Evolutionary conservation across 306 rosid genomes (phyloP), one percentile per base, ranked within the genome.

Genomic region (Morella rubra): DNA sequence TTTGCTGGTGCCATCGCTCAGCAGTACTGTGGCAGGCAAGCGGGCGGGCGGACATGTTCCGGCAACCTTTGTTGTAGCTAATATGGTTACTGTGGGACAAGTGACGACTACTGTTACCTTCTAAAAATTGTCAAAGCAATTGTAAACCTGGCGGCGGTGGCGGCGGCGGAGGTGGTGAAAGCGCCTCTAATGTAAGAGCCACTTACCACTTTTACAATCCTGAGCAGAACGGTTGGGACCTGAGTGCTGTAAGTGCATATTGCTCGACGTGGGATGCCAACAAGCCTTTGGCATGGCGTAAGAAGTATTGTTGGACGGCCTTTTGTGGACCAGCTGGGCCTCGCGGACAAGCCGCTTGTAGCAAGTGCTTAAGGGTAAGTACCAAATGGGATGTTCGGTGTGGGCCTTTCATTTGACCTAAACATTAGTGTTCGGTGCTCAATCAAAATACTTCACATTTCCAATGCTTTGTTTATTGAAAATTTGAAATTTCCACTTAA

Each of bases 261-360:
- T 93, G 98, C 68, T 45, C 98, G 5, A 89, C 98, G 2, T 93
- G 95, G 95, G 95, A 93, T 50, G 96, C 91, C n/a, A 12, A 86
- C 73, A 52, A 86, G 81, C 77, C 98, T 0, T 80, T 86, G n/a
- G 86, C 81, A 49, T 93, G 93, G 93, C 95, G 98, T 15, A 89
- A 85, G 78, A 89, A 84, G 81, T 24, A 1, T 24, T 24, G 27
- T 24, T 24, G 27, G 27, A 24, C 27, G 1, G 27, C 27, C 27
- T 24, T 24, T 1, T 24, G 27, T 24, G 27, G 27, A 24, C 27
- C 27, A 1, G 27, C 1, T 24, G 27, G 27, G 27, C 27, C 27
- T 24, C 27, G 0, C 1, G 27, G 1, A 24, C 0, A 24, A 24
- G 27, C 27, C 1, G 0, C 27, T 24, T 24, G 27, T 24, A 1